A percentile compares a stretch with the other conserved stretches of the same genome.
Conservation (phyloP, 495 filamentous ascomycete species). For the Podospora australis region DNA sequence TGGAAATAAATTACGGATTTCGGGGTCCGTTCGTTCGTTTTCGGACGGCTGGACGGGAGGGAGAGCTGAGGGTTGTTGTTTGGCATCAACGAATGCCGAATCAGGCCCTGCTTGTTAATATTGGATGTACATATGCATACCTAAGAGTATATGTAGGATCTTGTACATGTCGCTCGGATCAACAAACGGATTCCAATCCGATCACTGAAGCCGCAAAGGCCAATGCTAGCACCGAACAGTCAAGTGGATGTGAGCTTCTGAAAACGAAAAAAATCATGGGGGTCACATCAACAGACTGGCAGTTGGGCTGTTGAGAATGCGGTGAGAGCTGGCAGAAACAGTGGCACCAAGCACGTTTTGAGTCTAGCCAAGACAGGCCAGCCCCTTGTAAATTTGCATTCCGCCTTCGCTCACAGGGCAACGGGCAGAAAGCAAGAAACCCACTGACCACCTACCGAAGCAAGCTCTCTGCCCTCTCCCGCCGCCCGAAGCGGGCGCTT, state of each 20-base stretch:
- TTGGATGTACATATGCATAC: no score
- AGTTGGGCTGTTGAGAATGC: not conserved
- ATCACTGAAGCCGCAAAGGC: no score
- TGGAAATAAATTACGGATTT: not conserved
- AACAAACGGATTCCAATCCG: no score
- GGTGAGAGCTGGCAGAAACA: conserved; percentile 13
- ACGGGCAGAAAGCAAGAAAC: conserved; percentile 16
- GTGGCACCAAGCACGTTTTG: conserved; percentile 1
- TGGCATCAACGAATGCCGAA: not conserved
- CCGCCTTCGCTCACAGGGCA: conserved; percentile 22
- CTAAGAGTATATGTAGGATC: no score
- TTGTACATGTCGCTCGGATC: no score
- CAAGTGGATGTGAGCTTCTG: not conserved
- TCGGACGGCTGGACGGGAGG: not conserved
- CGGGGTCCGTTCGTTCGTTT: no score
- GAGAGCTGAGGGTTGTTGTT: not conserved
- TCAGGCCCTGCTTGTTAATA: not conserved
- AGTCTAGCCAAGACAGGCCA: conserved; percentile 22
- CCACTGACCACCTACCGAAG: conserved; percentile 3
- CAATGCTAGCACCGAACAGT: no score
- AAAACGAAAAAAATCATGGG: not conserved
- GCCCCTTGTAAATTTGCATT: conserved; percentile 21
- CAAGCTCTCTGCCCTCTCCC: not conserved
- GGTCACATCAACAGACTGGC: not conserved
- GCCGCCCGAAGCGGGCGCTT: not conserved